phyloP scores from a whole-genome alignment of 106 monocot genomes.

The Dendrobium catenatum region DNA sequence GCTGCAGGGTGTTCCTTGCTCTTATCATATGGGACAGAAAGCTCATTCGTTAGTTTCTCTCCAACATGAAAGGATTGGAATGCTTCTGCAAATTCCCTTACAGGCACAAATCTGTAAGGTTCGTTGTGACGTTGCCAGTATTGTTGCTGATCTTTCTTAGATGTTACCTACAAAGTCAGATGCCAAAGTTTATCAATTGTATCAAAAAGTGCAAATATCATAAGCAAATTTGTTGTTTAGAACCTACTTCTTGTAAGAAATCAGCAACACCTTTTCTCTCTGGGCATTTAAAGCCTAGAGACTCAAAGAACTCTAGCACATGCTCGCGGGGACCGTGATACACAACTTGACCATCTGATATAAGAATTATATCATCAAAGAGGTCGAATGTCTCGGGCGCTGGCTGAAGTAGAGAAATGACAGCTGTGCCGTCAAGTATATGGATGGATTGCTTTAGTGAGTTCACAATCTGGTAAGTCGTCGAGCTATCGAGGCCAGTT shows the following conservation, averaged over 20 bases:
- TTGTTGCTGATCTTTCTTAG: conserved; percentile 43
- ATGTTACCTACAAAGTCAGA: conserved; percentile 22
- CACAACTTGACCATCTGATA: conserved; percentile 46
- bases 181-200: neutral
- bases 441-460: conserved; percentile 33
- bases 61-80: conserved; percentile 39
- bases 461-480: conserved; percentile 48
- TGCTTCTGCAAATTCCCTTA: conserved; percentile 29
- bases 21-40: conserved; percentile 25
- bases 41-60: conserved; percentile 14
- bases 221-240: neutral
- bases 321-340: conserved; percentile 39
- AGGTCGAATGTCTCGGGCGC: conserved; percentile 52
- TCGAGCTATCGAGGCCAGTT: conserved; percentile 47
- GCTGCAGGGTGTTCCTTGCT: conserved; percentile 34
- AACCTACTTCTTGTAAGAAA: conserved; percentile 43
- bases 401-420: conserved; percentile 43
- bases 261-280: conserved; percentile 45
- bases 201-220: neutral
- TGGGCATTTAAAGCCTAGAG: conserved; percentile 48
- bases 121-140: conserved; percentile 26
- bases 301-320: conserved; percentile 41
- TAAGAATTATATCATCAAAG: conserved; percentile 48
- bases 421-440: conserved; percentile 37
- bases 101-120: conserved; percentile 23